Percentiles rank a stretch among this genome's conserved stretches.
Evolutionary conservation across 148 eudicot species (phyloP).

Genomic region (Vaccinium corymbosum): DNA sequence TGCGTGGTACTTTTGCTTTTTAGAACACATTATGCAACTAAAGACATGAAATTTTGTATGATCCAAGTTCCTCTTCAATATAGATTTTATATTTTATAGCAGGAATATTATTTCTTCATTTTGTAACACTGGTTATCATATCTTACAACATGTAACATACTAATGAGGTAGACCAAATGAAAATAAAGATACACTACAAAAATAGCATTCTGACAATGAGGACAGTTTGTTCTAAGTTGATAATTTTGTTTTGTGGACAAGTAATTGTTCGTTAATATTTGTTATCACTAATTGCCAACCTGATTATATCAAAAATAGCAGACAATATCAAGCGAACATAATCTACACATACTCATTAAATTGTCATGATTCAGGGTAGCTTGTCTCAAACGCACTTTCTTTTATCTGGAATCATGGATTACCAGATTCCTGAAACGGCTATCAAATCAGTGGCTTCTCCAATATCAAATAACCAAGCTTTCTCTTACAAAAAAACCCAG

Average conservation of each 20-base stretch:
- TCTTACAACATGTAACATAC: not conserved
- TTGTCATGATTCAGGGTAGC: not conserved
- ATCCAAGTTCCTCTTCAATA: not conserved
- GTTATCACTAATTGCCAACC: not conserved
- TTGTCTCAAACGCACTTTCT: not conserved
- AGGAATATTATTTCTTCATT: not conserved
- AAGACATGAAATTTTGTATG: not conserved
- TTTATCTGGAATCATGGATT: not conserved
- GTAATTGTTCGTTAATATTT: not conserved
- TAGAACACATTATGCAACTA: not conserved
- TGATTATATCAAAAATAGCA: not conserved
- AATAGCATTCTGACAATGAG: not conserved
- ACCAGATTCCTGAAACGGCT: not conserved
- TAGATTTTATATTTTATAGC: not conserved
- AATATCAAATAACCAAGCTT: not conserved
- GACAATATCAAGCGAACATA: not conserved
- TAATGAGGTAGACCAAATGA: not conserved
- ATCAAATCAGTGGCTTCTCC: not conserved
- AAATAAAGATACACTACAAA: not conserved
- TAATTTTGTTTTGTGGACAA: not conserved
- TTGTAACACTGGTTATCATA: not conserved
- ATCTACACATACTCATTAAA: not conserved
- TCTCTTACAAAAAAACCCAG: not conserved
- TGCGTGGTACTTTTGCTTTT: not conserved
- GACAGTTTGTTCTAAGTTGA: not conserved